Conservation (phyloP, 2,329 filamentous ascomycete species). For the Fusarium verticillioides region DNA sequence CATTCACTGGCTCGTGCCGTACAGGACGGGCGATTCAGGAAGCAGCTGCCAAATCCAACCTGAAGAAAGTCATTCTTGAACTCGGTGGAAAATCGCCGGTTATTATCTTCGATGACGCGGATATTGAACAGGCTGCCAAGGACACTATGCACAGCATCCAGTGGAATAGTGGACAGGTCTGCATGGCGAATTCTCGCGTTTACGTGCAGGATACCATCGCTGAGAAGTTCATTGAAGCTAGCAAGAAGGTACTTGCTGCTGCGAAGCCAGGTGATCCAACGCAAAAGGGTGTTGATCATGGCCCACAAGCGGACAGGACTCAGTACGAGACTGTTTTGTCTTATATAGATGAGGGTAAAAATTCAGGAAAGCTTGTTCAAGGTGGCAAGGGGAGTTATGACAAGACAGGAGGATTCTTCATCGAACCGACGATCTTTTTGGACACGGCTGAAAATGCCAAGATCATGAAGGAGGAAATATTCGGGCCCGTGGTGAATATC, state of each 20-base stretch:
- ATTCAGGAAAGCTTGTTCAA: slow-evolving; percentile 1
- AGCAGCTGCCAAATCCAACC: slow-evolving; percentile 70
- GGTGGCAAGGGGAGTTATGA: slow-evolving; percentile 22
- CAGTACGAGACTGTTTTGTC: slow-evolving; percentile 25
- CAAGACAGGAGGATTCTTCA: slow-evolving; percentile 19
- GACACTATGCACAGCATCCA: slow-evolving; percentile 58
- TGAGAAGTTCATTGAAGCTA: slow-evolving; percentile 10
- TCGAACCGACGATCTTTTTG: slow-evolving; percentile 34
- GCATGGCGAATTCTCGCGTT: slow-evolving; percentile 68
- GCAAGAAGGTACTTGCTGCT: slow-evolving; percentile 10
- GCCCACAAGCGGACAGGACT: slow-evolving; percentile 26
- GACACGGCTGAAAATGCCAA: slow-evolving; percentile 46
- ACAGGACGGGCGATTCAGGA: slow-evolving; percentile 81
- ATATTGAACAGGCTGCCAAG: slow-evolving; percentile 56
- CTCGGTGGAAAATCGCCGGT: slow-evolving; percentile 76
- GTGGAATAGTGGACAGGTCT: slow-evolving; percentile 67
- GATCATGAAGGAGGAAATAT: slow-evolving; percentile 71
- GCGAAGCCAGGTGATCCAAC: slow-evolving; percentile 14
- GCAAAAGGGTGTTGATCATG: slow-evolving; percentile 6
- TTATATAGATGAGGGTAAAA: slow-evolving; percentile 32
- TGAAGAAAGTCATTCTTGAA: slow-evolving; percentile 74
- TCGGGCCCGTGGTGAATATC: slow-evolving; percentile 71
- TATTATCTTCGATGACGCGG: slow-evolving; percentile 69
- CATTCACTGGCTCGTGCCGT: slow-evolving; percentile 79
- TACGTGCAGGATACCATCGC: slow-evolving; percentile 66